These are phyloP conservation scores for Phytophthora tentaculata DNA, from an alignment of 352 stramenopile genomes.

Conservation along the genomic window DNA sequence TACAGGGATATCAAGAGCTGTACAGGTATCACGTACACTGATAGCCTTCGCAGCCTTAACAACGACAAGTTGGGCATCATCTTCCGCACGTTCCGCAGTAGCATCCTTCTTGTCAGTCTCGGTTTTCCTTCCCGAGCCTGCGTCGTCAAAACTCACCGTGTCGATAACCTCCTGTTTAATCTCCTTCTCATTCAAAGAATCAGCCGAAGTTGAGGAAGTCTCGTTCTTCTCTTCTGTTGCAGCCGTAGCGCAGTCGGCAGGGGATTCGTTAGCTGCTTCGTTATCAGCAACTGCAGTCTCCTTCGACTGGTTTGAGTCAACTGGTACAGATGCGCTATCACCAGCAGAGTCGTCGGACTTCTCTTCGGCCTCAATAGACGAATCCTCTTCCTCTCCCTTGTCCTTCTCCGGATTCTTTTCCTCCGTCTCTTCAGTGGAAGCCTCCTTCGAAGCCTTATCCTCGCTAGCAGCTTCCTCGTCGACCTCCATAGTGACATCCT, in stretches of 20 bases:
- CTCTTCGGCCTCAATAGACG: constrained; percentile 3
- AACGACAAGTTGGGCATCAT: constrained; percentile 18
- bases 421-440: constrained; percentile 2
- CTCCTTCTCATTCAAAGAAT: constrained; percentile 32
- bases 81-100: neutral
- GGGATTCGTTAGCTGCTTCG: neutral
- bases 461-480: constrained; percentile 10
- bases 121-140: neutral
- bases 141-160: neutral
- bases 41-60: constrained; percentile 5
- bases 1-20: neutral
- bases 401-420: neutral
- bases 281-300: constrained; percentile 1
- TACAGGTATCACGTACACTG: constrained; percentile 28
- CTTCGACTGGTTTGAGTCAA: constrained; percentile 2
- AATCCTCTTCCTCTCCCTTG: neutral
- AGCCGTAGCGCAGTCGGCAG: constrained; percentile 3
- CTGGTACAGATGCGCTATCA: constrained; percentile 2
- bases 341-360: constrained; percentile 3
- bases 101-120: constrained; percentile 6
- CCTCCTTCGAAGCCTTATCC: constrained; percentile 8
- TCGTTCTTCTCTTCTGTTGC: constrained; percentile 9
- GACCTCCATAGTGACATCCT: constrained; percentile 15
- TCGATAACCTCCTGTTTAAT: constrained; percentile 33
- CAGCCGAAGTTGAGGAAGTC: neutral